A percentile compares a stretch with the other conserved stretches of the same genome.
Evolutionary conservation across 2,329 filamentous ascomycete species (phyloP).

Genomic region (Talaromyces sp.): DNA sequence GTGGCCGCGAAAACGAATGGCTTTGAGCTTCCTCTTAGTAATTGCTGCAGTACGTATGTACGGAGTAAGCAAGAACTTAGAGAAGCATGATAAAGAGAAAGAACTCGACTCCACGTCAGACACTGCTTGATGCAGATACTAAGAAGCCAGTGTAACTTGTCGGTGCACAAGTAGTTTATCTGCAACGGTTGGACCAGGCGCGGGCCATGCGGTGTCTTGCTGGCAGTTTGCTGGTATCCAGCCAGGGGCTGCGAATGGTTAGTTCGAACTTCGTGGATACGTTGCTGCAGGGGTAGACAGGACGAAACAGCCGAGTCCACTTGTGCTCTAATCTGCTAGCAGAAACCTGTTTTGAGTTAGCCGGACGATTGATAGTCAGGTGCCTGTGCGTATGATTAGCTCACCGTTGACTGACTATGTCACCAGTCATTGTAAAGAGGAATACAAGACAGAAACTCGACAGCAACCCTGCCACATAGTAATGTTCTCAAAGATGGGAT

Average conservation of each 20-base stretch:
- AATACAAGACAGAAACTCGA: no score
- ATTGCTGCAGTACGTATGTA: no score
- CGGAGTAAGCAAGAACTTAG: not conserved
- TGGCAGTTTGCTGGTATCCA: not conserved
- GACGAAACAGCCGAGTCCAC: slow-evolving; percentile 11
- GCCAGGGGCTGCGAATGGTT: slow-evolving; percentile 13
- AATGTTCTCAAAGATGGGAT: not conserved
- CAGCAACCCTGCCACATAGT: no score
- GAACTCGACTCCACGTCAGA: slow-evolving; percentile 4
- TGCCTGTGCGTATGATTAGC: not conserved
- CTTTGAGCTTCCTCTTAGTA: not conserved
- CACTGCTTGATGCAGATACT: slow-evolving; percentile 11
- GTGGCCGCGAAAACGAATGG: not conserved
- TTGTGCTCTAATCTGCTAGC: not conserved
- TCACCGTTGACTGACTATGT: no score
- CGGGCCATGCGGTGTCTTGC: slow-evolving; percentile 1
- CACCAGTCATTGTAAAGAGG: not conserved
- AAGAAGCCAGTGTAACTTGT: not conserved
- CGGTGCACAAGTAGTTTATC: slow-evolving; percentile 4
- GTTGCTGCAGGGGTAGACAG: slow-evolving; percentile 18
- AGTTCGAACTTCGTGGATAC: no score
- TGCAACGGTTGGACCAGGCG: slow-evolving; percentile 8
- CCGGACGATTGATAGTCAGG: not conserved
- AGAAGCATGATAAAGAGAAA: not conserved
- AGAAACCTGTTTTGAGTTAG: slow-evolving; percentile 11